phyloP scores from a whole-genome alignment of 345 rosid species.

The Syzygium aqueum region DNA sequence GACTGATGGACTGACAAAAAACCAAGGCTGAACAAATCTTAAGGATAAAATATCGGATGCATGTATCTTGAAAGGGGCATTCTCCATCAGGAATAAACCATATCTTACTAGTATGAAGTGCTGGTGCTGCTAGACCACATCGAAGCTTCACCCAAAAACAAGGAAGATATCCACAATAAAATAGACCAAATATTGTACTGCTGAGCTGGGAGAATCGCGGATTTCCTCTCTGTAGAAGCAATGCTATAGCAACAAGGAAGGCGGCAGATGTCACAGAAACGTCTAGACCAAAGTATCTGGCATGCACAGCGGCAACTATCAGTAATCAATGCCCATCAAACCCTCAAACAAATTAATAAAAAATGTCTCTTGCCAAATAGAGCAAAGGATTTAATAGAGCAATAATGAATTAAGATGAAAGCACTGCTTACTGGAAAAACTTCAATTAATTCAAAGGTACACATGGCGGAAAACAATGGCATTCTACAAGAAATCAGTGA shows the following conservation, averaged over 20 bases:
- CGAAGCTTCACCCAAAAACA: slow-evolving; percentile 94
- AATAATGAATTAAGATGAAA: background rate
- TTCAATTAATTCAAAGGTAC: background rate
- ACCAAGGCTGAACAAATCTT: background rate
- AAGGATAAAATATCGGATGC: background rate
- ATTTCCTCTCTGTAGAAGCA: slow-evolving; percentile 79
- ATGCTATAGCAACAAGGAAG: slow-evolving; percentile 65
- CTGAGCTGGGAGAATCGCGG: slow-evolving; percentile 94
- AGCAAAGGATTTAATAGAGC: background rate
- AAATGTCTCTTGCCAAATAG: background rate
- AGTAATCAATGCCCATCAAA: background rate
- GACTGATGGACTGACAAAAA: background rate
- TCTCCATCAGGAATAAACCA: background rate
- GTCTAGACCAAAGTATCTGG: slow-evolving; percentile 86
- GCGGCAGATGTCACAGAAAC: slow-evolving; percentile 74
- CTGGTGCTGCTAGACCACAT: slow-evolving; percentile 75
- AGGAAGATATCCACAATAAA: slow-evolving; percentile 90
- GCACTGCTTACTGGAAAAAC: background rate
- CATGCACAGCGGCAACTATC: slow-evolving; percentile 5
- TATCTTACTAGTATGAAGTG: slow-evolving; percentile 67
- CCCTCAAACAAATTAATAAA: background rate
- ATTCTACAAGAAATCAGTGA: background rate
- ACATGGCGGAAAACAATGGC: background rate
- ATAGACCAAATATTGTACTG: slow-evolving; percentile 80
- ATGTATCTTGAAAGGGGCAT: background rate